Conservation (phyloP, 1,284 basidiomycete species). For the Ceratobasidium sp. region DNA sequence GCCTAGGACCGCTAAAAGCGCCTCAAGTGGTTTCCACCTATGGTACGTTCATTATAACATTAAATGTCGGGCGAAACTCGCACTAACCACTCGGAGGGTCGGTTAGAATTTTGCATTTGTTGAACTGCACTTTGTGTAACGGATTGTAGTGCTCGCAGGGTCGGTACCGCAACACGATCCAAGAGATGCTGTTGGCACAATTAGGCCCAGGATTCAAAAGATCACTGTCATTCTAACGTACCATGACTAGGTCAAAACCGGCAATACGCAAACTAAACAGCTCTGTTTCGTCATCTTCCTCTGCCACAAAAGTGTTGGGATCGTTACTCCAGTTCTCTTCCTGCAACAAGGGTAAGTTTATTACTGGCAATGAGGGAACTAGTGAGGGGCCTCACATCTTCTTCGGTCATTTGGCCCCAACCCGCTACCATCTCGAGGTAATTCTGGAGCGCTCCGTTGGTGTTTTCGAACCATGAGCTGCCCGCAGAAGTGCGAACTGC, state of each 20-base stretch:
- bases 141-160: slow-evolving; percentile 69
- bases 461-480: slow-evolving; percentile 69
- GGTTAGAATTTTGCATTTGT: slow-evolving; percentile 65
- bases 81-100: slow-evolving; percentile 25
- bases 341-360: slow-evolving; percentile 58
- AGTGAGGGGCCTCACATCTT: slow-evolving; percentile 72
- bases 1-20: slow-evolving; percentile 85
- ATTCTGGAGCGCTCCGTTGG: slow-evolving; percentile 63
- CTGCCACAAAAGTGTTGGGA: slow-evolving; percentile 91
- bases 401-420: slow-evolving; percentile 88
- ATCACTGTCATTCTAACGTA: slow-evolving; percentile 57
- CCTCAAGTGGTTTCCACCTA: slow-evolving; percentile 93
- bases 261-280: slow-evolving; percentile 85
- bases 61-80: neutral
- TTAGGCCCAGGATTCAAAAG: slow-evolving; percentile 33
- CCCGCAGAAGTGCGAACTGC: slow-evolving; percentile 72
- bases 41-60: neutral
- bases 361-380: neutral
- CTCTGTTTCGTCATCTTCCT: slow-evolving; percentile 93
- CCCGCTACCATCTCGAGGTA: slow-evolving; percentile 74
- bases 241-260: slow-evolving; percentile 85
- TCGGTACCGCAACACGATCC: slow-evolving; percentile 71
- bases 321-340: slow-evolving; percentile 93
- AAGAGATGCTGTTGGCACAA: slow-evolving; percentile 64
- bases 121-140: slow-evolving; percentile 69